These are phyloP conservation scores for Fraxinus latifolia DNA, from an alignment of 305 asterid species.

Conservation along the genomic window DNA sequence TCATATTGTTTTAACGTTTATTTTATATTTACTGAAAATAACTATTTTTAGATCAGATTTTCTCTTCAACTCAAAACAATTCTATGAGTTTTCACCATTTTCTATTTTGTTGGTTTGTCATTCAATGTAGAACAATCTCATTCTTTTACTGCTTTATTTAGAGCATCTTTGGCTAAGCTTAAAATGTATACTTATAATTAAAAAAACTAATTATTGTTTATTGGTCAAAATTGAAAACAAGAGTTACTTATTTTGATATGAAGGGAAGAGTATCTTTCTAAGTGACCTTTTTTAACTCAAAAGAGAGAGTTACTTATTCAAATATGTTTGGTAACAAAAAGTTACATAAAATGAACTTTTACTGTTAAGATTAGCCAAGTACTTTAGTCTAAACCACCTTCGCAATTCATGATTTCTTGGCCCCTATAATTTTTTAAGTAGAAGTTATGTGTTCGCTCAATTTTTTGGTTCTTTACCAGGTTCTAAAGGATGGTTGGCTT, in stretches of 20 bases:
- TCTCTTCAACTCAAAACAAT: not conserved
- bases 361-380: not conserved
- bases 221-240: not conserved
- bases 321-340: not conserved
- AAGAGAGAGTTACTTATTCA: not conserved
- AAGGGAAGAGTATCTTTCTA: not conserved
- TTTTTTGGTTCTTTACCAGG: conserved; percentile 44
- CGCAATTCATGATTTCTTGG: not conserved
- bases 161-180: not conserved
- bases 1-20: not conserved
- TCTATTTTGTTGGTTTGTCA: not conserved
- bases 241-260: not conserved
- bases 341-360: not conserved
- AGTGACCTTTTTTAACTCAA: not conserved
- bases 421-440: not conserved
- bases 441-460: not conserved
- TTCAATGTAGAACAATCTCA: not conserved
- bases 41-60: not conserved
- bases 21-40: not conserved
- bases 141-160: not conserved
- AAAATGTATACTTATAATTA: not conserved
- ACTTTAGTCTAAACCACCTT: not conserved
- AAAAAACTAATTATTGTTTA: not conserved
- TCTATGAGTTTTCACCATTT: not conserved
- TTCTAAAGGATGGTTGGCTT: conserved; percentile 69